Evolutionary conservation across 495 filamentous ascomycete genomes (phyloP), one percentile per base, ranked within the genome.

Genomic region (Podospora comata): DNA sequence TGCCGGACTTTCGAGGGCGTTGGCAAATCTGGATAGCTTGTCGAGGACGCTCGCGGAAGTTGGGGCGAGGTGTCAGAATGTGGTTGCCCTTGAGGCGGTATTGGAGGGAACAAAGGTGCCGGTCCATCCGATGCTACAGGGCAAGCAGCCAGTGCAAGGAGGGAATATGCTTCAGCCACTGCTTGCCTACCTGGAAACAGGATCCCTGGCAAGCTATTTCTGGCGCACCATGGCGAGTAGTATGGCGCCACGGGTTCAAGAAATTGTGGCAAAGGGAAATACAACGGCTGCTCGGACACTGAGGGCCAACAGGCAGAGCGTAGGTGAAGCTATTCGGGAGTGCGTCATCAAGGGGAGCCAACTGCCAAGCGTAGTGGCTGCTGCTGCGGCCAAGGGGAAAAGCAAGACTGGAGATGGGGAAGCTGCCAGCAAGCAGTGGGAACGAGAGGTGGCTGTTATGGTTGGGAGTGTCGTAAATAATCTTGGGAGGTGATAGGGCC

Each of bases 381-480:
- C 82, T 20, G 75, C 73, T 19, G 67, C 74, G 1, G 67, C 63
- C 0, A 81, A 82, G 66, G 76, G 80, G 73, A 80, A 81, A 73
- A 70, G 70, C 65, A 82, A 85, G 54, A 85, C 67, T 3, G 73
- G 83, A 64, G 71, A 67, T 27, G 53, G 20, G 2, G 71, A 69
- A 5, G 73, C 83, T 57, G 66, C 34, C 2, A 56, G 39, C 19
- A 70, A 69, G 26, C 54, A 66, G 2, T 97, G 92, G 89, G 96
- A 98, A 74, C 86, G 94, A 65, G 95, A 97, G 79, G 90, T 94
- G 30, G 94, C 94, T 5, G 94, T 99, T 44, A 97, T 99, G 93
- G 91, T 96, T 64, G 89, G 91, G 65, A 88, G 89, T 58, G 86
- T 96, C 0, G 75, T 85, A 28, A 79, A 78, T 28, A 82, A 81